Base-by-base conservation (phyloP, 108 stramenopile genomes). In the Pseudonitzschia delicatissima region DNA sequence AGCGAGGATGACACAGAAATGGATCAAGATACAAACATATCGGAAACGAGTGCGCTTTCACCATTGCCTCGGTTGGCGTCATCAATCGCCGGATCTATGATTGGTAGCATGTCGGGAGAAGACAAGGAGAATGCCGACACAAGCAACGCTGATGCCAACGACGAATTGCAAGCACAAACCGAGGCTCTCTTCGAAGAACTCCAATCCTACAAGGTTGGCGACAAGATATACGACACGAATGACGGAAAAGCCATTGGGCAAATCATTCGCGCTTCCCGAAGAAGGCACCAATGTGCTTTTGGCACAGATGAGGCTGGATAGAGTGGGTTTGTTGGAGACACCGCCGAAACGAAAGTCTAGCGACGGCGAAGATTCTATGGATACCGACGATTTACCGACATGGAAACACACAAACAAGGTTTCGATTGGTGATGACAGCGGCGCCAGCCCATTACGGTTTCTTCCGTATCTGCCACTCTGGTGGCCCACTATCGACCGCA, bases 161-260 rank as follows among this genome's bases (percentile, higher is more conserved):
- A 70, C 26, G 72, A 73, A 72, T 66, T 87, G 53, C 29, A 71
- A 18, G 73, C 55, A n/a, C 61, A 76, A 53, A 71, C 76, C 25
- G 67, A 78, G 67, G 62, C 62, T 25, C 58, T 88, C 5, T 57
- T 81, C 20, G 62, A 77, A 5, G 77, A 83, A 51, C 31, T 90
- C 2, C 50, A 71, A 34, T 33, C 53, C 31, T 77, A 76, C 12
- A 60, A 60, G 18, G 69, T 67, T 13, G 88, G 88, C 8, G 78
- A 82, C 39, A 87, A 84, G 40, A 87, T 93, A 47, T 62, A 85
- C 20, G 87, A 93, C 64, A 77, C 79, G n/a, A 72, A 67, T 26
- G 88, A 90, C 66, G 88, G 87, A 13, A 90, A 90, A 61, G 87
- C 88, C 0, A 87, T 93, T 53, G 92, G 92, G 12, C 81, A 90